Conservation (phyloP, 2,329 filamentous ascomycete species). For the Clarireedia monteithiana region DNA sequence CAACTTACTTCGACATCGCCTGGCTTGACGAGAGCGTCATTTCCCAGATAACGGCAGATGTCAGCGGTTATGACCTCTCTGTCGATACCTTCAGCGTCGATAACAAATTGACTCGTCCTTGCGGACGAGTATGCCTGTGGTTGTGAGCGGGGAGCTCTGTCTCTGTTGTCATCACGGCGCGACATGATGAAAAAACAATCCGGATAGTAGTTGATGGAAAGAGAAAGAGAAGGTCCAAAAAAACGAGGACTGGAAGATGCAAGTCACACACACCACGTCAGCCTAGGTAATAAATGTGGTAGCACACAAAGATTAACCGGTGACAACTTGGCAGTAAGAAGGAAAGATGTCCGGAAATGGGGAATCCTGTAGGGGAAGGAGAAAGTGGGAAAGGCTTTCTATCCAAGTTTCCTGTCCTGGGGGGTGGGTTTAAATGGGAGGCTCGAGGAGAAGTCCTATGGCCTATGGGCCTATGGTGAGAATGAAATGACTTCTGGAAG, state of each 20-base stretch:
- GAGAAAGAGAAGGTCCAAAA: conserved; percentile 22
- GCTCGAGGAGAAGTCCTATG: conserved; percentile 21
- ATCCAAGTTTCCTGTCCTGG: neutral
- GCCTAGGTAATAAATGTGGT: conserved; percentile 23
- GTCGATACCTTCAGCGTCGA: conserved; percentile 72
- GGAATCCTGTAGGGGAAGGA: neutral
- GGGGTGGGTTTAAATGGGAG: conserved; percentile 12
- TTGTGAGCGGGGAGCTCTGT: conserved; percentile 24
- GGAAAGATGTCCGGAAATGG: conserved; percentile 12
- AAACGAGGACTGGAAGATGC: conserved; percentile 25
- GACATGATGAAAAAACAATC: conserved; percentile 5
- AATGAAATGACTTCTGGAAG: neutral
- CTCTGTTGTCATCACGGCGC: conserved; percentile 14
- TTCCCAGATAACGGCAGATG: conserved; percentile 76
- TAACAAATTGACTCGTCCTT: conserved; percentile 71
- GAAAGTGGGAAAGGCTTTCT: conserved; percentile 5
- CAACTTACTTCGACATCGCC: conserved; percentile 62
- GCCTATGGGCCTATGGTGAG: neutral
- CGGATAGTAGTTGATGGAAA: conserved; percentile 26
- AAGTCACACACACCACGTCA: conserved; percentile 30
- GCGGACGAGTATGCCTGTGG: conserved; percentile 30
- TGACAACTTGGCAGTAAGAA: conserved; percentile 12
- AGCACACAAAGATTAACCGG: conserved; percentile 16
- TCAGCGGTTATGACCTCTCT: conserved; percentile 79
- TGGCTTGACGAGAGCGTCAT: conserved; percentile 71